These are phyloP conservation scores for Ganoderma multipileum DNA, from an alignment of 1,284 basidiomycete species.

Conservation along the genomic window DNA sequence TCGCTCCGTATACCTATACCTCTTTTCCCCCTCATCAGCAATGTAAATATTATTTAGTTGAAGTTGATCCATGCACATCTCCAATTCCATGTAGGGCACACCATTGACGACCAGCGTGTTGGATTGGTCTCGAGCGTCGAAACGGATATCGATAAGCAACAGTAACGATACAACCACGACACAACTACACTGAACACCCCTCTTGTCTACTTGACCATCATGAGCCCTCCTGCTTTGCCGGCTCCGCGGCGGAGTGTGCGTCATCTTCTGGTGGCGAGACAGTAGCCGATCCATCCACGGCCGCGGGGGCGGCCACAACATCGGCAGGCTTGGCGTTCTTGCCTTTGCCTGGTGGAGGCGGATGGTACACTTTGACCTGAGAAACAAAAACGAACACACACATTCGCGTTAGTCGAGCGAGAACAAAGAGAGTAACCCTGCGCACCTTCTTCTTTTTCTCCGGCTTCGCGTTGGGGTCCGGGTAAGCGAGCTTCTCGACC, in stretches of 20 bases:
- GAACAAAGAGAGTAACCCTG: not conserved
- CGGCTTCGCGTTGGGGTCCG: conserved; percentile 71
- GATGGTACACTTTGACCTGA: conserved; percentile 69
- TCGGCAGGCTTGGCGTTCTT: conserved; percentile 52
- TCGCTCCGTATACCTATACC: not conserved
- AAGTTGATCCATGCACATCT: no score
- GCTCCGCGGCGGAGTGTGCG: conserved; percentile 26
- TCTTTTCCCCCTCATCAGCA: not conserved
- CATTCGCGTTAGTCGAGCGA: not conserved
- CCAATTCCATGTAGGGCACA: no score
- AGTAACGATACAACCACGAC: not conserved
- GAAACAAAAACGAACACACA: not conserved
- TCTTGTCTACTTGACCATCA: conserved; percentile 3
- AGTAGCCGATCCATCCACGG: conserved; percentile 7
- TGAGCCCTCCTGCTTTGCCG: conserved; percentile 25
- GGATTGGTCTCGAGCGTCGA: not conserved
- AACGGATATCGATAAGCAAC: not conserved
- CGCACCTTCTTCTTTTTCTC: conserved; percentile 69
- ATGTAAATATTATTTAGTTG: not conserved
- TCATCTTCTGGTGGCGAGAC: conserved; percentile 13
- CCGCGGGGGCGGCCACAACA: conserved; percentile 20
- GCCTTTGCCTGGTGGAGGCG: conserved; percentile 79
- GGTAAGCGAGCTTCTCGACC: conserved; percentile 86
- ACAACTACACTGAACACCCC: not conserved
- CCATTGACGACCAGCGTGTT: not conserved